phyloP scores from a whole-genome alignment of 2,329 filamentous ascomycete species.

The Fulvia fulva region DNA sequence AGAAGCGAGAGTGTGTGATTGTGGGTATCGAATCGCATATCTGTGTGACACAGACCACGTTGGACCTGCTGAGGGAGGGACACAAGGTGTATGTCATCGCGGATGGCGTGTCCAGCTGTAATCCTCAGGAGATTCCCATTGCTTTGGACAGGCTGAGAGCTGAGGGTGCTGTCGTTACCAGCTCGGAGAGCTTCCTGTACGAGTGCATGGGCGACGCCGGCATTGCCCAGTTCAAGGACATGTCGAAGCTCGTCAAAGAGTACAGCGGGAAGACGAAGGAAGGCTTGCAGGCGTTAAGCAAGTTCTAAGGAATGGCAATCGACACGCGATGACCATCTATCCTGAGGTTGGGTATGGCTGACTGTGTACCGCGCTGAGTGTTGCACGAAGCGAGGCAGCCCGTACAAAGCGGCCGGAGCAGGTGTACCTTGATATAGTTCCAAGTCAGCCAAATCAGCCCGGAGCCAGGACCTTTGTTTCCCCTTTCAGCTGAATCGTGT shows the following conservation, averaged over 20 bases:
- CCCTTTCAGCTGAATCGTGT: background rate
- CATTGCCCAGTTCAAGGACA: slow-evolving; percentile 56
- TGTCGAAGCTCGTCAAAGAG: slow-evolving; percentile 77
- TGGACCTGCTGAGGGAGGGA: slow-evolving; percentile 71
- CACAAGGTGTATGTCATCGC: slow-evolving; percentile 83
- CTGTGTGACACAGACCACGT: slow-evolving; percentile 86
- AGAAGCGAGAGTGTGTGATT: slow-evolving; percentile 62
- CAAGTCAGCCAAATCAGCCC: background rate
- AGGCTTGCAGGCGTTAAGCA: slow-evolving; percentile 63
- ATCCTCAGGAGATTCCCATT: slow-evolving; percentile 73
- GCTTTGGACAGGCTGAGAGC: slow-evolving; percentile 71
- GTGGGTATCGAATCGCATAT: slow-evolving; percentile 93
- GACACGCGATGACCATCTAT: background rate
- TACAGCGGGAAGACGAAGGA: slow-evolving; percentile 65
- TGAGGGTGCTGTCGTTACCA: slow-evolving; percentile 75
- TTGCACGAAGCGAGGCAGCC: background rate
- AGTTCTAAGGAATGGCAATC: slow-evolving; percentile 49
- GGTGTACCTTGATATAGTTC: background rate
- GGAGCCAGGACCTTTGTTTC: background rate
- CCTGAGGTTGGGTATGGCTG: background rate
- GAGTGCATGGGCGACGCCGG: slow-evolving; percentile 82
- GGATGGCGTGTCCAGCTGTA: slow-evolving; percentile 85
- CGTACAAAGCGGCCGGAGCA: background rate
- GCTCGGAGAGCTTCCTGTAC: slow-evolving; percentile 85
- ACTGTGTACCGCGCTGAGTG: background rate